Evolutionary conservation across 2,329 filamentous ascomycete genomes (phyloP).

Genomic region (Periconia macrospinosa): DNA sequence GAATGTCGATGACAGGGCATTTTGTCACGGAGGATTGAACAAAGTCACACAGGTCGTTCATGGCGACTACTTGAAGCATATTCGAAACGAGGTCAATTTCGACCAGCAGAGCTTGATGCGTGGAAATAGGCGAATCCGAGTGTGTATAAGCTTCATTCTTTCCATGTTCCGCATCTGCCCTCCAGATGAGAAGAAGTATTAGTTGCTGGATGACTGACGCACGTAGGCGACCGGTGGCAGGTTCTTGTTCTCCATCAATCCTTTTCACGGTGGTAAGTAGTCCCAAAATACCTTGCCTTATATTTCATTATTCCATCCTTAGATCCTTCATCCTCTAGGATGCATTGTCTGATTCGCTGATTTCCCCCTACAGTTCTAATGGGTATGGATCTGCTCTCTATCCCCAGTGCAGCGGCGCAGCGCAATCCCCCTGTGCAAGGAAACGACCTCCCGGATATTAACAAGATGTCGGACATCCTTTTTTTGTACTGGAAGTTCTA

Average conservation of each 20-base stretch:
- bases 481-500: constrained; percentile 7
- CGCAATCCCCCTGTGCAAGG: constrained; percentile 10
- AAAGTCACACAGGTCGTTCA: constrained; percentile 13
- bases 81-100: constrained; percentile 11
- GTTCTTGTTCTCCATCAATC: constrained; percentile 16
- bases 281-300: no score
- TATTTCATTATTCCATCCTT: no score
- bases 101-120: constrained; percentile 8
- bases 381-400: constrained; percentile 14
- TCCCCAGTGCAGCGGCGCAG: constrained; percentile 12
- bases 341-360: not conserved
- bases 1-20: constrained; percentile 5
- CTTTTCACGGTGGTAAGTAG: constrained; percentile 10
- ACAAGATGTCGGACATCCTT: constrained; percentile 20
- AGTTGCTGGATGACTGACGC: not conserved
- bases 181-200: no score
- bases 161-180: no score
- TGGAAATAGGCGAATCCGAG: no score
- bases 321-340: not conserved
- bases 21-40: constrained; percentile 17
- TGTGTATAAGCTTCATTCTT: constrained; percentile 2
- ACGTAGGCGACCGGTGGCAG: constrained; percentile 12
- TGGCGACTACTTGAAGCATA: constrained; percentile 1
- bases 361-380: constrained; percentile 12
- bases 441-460: constrained; percentile 12